Conservation (phyloP, 2,329 filamentous ascomycete genomes). For the Claviceps pazoutovae region DNA sequence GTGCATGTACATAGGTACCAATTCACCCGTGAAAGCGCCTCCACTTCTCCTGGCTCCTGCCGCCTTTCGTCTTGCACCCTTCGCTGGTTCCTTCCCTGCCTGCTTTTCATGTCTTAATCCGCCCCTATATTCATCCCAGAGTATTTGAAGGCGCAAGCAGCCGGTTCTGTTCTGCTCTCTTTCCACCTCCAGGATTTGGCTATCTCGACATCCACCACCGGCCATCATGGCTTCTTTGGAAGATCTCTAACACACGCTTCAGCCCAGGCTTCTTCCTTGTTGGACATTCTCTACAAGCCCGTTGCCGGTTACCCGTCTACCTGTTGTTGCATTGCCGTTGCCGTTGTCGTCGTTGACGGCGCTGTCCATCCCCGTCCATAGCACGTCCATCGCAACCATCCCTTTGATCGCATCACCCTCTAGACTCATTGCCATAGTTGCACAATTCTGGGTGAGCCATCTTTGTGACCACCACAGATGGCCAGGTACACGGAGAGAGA, state of each 20-base stretch:
- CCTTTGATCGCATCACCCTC: neutral
- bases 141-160: slow-evolving; percentile 7
- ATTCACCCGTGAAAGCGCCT: neutral
- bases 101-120: neutral
- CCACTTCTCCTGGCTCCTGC: neutral
- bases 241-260: slow-evolving; percentile 7
- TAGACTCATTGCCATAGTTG: neutral
- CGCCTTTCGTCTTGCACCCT: neutral
- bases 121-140: neutral
- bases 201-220: slow-evolving; percentile 3
- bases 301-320: slow-evolving; percentile 1
- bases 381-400: neutral
- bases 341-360: neutral
- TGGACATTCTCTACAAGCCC: slow-evolving; percentile 6
- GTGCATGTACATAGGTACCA: neutral
- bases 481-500: slow-evolving; percentile 8
- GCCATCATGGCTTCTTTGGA: slow-evolving; percentile 5
- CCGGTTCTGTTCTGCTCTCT: slow-evolving; percentile 1
- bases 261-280: slow-evolving; percentile 6
- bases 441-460: neutral
- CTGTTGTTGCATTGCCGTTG: neutral
- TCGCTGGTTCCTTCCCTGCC: neutral
- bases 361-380: neutral
- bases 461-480: slow-evolving; percentile 4
- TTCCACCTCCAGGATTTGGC: slow-evolving; percentile 6